Base-by-base conservation (phyloP, 2,329 filamentous ascomycete genomes). In the Hypoxylon sp. region DNA sequence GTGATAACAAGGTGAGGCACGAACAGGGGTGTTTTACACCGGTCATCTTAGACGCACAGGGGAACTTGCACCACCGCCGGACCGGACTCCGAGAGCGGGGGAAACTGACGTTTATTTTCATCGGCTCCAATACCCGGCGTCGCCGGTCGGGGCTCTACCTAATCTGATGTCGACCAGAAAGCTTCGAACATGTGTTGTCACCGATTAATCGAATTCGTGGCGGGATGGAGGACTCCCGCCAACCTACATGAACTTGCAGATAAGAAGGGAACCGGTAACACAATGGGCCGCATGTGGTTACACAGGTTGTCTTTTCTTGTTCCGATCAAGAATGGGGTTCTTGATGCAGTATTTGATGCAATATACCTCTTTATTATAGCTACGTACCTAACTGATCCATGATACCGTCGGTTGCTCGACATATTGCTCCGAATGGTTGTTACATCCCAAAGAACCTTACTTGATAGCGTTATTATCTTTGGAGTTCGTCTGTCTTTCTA, bases 21-120 rank as follows among this genome's bases (percentile, higher is more conserved):
- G 29, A 57, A 48, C 52, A 55, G 46, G 64, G 44, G 17, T 51
- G 39, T 35, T 61, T 35, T 22, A 48, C 56, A 55, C 53, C 48
- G 56, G 52, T 57, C 51, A 44, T 47, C 37, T 58, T 26, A 35
- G 52, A 39, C 46, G 29, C 29, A 31, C 8, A 19, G 51, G 37
- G 55, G 24, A 55, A 42, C 53, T 51, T 31, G 50, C 59, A 59
- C 10, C 37, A 47, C 39, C 52, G 31, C 64, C 67, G 67, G 67
- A 55, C 44, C 64, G 64, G 67, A 31, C 64, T 67, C 64, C 67
- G 67, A 70, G 64, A 51, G 64, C 56, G 68, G 68, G 54, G 53
- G 59, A 31, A 22, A 17, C 42, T 52, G 44, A 59, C 39, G 56
- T 68, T 44, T 52, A 35, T 55, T 60, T 50, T 46, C 55, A 54